Conservation (phyloP, 768 basidiomycete species). For the Hericium coralloides region DNA sequence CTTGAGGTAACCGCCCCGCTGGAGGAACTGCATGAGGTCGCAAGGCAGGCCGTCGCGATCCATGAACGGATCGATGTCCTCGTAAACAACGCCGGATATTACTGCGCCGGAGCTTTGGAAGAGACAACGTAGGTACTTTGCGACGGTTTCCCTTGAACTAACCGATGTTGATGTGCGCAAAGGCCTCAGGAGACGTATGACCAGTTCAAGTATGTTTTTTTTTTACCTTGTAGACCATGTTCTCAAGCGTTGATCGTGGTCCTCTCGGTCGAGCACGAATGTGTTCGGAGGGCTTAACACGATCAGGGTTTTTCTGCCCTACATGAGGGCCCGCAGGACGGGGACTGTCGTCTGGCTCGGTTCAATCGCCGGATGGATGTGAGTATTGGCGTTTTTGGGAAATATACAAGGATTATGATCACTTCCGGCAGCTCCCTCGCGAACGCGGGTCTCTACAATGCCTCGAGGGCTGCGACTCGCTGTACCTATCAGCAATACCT, state of each 20-base stretch:
- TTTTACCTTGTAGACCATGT: neutral
- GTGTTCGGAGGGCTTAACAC: slow-evolving; percentile 14
- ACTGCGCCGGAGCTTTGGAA: slow-evolving; percentile 12
- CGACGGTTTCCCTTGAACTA: neutral
- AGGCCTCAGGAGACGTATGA: slow-evolving; percentile 16
- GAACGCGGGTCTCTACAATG: neutral
- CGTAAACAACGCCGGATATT: slow-evolving; percentile 10
- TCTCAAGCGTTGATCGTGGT: neutral
- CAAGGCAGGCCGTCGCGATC: slow-evolving; percentile 13
- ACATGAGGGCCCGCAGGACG: slow-evolving; percentile 13
- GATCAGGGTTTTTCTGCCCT: slow-evolving; percentile 13
- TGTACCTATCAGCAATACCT: neutral
- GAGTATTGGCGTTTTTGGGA: no score
- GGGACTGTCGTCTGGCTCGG: slow-evolving; percentile 15
- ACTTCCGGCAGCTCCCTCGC: neutral
- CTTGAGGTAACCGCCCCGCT: slow-evolving; percentile 18
- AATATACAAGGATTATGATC: no score
- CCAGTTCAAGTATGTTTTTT: slow-evolving; percentile 12
- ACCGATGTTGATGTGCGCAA: neutral
- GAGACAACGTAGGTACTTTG: slow-evolving; percentile 9
- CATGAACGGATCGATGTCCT: slow-evolving; percentile 15
- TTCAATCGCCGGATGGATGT: slow-evolving; percentile 9
- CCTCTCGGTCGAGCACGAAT: slow-evolving; percentile 5
- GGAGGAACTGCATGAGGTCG: slow-evolving; percentile 12
- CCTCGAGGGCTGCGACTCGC: neutral